These are phyloP conservation scores for Aureobasidium sp. DNA, from an alignment of 2,329 filamentous ascomycete species.

Conservation along the genomic window DNA sequence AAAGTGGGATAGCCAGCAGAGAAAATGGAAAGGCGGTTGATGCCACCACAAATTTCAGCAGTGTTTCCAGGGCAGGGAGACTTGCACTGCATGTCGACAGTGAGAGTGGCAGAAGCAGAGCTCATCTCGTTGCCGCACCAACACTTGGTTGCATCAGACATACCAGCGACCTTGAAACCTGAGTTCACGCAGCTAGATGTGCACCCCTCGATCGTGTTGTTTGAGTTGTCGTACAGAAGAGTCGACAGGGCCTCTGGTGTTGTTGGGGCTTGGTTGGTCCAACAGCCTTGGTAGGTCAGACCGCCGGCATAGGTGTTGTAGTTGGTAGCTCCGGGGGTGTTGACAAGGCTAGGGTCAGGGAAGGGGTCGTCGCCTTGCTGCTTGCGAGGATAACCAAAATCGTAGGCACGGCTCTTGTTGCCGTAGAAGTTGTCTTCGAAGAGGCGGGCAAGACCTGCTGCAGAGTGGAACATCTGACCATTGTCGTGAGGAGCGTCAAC, in stretches of 20 bases:
- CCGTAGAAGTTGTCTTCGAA: slow-evolving; percentile 35
- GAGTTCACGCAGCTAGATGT: slow-evolving; percentile 25
- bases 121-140: slow-evolving; percentile 14
- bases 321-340: slow-evolving; percentile 17
- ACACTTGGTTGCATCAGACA: slow-evolving; percentile 11
- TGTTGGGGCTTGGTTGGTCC: slow-evolving; percentile 23
- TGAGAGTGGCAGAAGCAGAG: slow-evolving; percentile 18
- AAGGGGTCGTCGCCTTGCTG: slow-evolving; percentile 29
- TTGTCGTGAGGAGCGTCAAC: slow-evolving; percentile 31
- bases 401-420: slow-evolving; percentile 28
- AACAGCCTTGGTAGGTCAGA: slow-evolving; percentile 34
- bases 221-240: slow-evolving; percentile 23
- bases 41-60: slow-evolving; percentile 27
- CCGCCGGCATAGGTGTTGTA: slow-evolving; percentile 30
- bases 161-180: slow-evolving; percentile 20
- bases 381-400: slow-evolving; percentile 32
- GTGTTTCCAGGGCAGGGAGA: slow-evolving; percentile 28
- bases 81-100: slow-evolving; percentile 29
- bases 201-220: slow-evolving; percentile 29
- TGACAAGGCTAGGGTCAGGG: slow-evolving; percentile 28
- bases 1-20: slow-evolving; percentile 22
- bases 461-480: slow-evolving; percentile 30
- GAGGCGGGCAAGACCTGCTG: slow-evolving; percentile 30
- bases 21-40: slow-evolving; percentile 28
- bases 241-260: slow-evolving; percentile 22